Conservation (phyloP, 352 stramenopile genomes). For the Chrysophaeum taylorii region DNA sequence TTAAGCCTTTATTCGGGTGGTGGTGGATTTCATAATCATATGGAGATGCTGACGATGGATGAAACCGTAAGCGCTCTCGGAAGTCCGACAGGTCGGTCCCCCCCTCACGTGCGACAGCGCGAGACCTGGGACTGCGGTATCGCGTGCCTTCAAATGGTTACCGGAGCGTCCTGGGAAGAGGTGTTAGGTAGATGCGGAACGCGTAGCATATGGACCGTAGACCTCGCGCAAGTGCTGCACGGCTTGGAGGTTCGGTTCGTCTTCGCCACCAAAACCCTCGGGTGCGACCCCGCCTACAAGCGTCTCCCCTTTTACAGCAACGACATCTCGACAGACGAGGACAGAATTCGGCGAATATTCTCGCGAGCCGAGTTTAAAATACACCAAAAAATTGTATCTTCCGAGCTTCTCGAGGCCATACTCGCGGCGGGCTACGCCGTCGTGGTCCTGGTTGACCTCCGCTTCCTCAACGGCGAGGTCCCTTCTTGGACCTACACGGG, state of each 20-base stretch:
- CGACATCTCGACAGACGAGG: not conserved
- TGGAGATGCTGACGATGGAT: no score
- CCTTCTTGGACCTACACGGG: not conserved
- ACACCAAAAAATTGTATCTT: not conserved
- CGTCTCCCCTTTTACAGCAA: not conserved
- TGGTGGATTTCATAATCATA: no score
- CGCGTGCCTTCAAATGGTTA: conserved; percentile 1
- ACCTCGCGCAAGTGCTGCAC: not conserved
- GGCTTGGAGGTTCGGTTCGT: not conserved
- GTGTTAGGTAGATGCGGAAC: not conserved
- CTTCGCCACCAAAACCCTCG: not conserved
- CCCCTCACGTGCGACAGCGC: conserved; percentile 4
- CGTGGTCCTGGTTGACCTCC: not conserved
- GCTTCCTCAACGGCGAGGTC: not conserved
- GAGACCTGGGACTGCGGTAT: not conserved
- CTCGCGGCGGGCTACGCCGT: not conserved
- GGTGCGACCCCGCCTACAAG: conserved; percentile 1
- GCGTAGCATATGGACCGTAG: not conserved
- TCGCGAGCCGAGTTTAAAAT: not conserved
- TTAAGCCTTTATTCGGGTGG: no score
- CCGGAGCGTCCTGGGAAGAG: not conserved
- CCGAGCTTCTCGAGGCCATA: not conserved
- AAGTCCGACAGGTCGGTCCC: no score
- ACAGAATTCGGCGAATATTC: not conserved
- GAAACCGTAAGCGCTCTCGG: no score